A percentile compares a stretch with the other conserved stretches of the same genome.
Evolutionary conservation across 2,329 filamentous ascomycete genomes (phyloP).

Genomic region (Aspergillus glaucus): DNA sequence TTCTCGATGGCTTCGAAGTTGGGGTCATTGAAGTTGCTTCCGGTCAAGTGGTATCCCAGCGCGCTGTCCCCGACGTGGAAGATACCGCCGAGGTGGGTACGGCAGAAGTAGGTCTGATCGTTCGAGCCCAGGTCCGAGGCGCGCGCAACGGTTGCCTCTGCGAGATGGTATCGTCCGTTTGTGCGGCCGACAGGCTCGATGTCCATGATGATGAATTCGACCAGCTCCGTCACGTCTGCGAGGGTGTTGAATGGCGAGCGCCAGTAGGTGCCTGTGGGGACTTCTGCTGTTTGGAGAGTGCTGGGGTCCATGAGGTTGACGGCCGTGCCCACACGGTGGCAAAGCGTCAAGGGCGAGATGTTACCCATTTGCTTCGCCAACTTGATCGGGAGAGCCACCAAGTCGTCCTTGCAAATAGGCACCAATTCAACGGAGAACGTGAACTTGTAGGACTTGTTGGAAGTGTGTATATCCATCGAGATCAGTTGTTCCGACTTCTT

Average conservation of each 20-base stretch:
- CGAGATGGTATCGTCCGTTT: slow-evolving; percentile 75
- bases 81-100: slow-evolving; percentile 82
- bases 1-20: slow-evolving; percentile 77
- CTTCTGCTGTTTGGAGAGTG: slow-evolving; percentile 84
- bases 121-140: slow-evolving; percentile 82
- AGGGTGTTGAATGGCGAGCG: slow-evolving; percentile 77
- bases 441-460: slow-evolving; percentile 90
- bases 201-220: slow-evolving; percentile 92
- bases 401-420: slow-evolving; percentile 93
- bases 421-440: slow-evolving; percentile 82
- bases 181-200: slow-evolving; percentile 71
- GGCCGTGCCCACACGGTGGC: slow-evolving; percentile 80
- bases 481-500: slow-evolving; percentile 93
- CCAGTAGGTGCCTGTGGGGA: slow-evolving; percentile 83
- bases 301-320: slow-evolving; percentile 85
- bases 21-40: slow-evolving; percentile 86
- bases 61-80: slow-evolving; percentile 85
- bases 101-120: slow-evolving; percentile 79
- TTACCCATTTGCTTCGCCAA: slow-evolving; percentile 83
- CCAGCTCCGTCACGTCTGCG: slow-evolving; percentile 74
- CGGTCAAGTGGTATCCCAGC: slow-evolving; percentile 86
- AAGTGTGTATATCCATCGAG: slow-evolving; percentile 85
- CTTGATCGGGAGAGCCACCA: slow-evolving; percentile 87
- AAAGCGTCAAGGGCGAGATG: slow-evolving; percentile 78
- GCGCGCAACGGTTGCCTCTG: slow-evolving; percentile 81